Evolutionary conservation across 441 rosid species (phyloP).

Genomic region (Adansonia grandidieri): DNA sequence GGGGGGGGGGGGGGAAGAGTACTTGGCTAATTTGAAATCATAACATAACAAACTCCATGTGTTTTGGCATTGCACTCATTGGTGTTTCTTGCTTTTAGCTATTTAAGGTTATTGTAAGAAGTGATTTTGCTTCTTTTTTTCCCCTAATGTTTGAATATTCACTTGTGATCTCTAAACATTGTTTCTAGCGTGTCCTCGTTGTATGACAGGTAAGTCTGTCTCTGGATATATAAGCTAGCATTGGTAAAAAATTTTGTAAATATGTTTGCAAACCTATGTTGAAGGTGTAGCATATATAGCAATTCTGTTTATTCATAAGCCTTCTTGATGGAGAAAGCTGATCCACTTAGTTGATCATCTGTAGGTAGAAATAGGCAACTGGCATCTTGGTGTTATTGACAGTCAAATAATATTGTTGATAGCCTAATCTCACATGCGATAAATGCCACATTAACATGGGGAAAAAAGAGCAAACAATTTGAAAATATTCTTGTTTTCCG

Average conservation of each 20-base stretch:
- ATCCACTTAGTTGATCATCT: neutral
- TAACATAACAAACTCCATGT: neutral
- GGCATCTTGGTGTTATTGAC: neutral
- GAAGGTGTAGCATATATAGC: neutral
- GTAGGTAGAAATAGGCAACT: neutral
- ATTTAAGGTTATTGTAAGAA: neutral
- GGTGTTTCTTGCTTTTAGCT: too few relatives aligned
- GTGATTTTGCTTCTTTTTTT: neutral
- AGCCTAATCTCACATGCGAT: neutral
- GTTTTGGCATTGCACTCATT: neutral
- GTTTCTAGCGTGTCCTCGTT: neutral
- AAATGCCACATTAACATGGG: neutral
- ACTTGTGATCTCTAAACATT: neutral
- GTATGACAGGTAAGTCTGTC: constrained; percentile 3
- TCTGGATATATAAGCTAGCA: neutral
- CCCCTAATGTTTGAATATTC: neutral
- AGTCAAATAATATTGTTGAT: neutral
- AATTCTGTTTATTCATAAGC: neutral
- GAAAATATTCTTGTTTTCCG: neutral
- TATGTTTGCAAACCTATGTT: neutral
- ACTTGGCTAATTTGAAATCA: neutral
- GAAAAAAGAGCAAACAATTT: neutral
- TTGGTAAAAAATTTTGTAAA: neutral
- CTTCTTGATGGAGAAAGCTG: constrained; percentile 7
- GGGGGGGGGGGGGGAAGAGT: neutral